These are phyloP conservation scores for Solioccasus polychromus DNA, from an alignment of 768 basidiomycete species.

Conservation along the genomic window DNA sequence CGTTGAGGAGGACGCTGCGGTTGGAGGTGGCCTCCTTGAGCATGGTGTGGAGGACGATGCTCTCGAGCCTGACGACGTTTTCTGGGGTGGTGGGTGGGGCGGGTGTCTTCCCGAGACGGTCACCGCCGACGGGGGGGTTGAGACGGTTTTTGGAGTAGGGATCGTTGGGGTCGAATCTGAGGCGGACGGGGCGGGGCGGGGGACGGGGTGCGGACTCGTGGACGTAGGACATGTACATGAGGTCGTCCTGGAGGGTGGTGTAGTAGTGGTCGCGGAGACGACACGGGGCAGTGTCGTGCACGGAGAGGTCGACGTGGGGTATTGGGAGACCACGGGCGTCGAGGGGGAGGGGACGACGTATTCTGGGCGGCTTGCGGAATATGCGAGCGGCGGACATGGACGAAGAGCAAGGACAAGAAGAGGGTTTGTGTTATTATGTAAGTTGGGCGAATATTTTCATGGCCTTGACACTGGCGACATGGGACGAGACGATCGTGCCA, in stretches of 20 bases:
- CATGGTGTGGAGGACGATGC: constrained; percentile 84
- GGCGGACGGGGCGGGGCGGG: constrained; percentile 55
- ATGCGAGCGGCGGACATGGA: constrained; percentile 33
- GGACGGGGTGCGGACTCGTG: constrained; percentile 62
- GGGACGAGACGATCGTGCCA: constrained; percentile 84
- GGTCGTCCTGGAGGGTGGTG: constrained; percentile 75
- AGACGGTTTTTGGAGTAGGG: constrained; percentile 80
- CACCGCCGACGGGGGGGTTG: constrained; percentile 73
- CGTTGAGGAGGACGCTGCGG: constrained; percentile 72
- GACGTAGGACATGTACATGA: constrained; percentile 93
- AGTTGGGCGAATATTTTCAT: too few species aligned
- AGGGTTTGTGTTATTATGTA: background rate
- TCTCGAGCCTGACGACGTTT: constrained; percentile 74
- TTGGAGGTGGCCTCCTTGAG: constrained; percentile 73
- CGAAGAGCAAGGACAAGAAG: background rate
- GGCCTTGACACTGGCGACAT: constrained; percentile 52
- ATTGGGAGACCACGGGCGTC: constrained; percentile 65
- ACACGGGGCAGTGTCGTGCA: constrained; percentile 68
- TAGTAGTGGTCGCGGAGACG: constrained; percentile 85
- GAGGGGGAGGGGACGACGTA: constrained; percentile 42
- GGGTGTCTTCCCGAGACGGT: constrained; percentile 62
- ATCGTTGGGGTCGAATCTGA: constrained; percentile 70
- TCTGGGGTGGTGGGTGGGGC: constrained; percentile 64
- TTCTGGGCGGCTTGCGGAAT: constrained; percentile 53
- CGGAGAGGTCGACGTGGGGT: constrained; percentile 62